These are phyloP conservation scores for Venturia oleaginea DNA, from an alignment of 2,329 filamentous ascomycete genomes.

Conservation along the genomic window DNA sequence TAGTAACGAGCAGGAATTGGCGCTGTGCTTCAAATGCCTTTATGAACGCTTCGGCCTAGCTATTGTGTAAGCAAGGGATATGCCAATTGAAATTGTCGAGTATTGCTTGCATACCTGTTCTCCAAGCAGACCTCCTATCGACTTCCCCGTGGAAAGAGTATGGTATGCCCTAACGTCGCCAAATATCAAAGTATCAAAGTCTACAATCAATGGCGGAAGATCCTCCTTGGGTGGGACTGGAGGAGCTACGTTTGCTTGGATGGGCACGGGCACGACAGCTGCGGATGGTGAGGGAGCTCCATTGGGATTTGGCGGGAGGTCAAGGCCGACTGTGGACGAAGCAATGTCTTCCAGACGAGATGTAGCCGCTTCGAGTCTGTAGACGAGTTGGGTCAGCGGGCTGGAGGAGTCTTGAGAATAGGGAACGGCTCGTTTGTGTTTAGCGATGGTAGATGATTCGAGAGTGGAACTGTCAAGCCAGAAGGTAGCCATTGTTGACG, in stretches of 20 bases:
- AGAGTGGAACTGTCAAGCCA: constrained; percentile 2
- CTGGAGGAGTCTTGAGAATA: constrained; percentile 3
- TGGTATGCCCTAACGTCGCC: constrained; percentile 35
- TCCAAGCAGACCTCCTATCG: constrained; percentile 67
- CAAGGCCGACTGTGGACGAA: constrained; percentile 53
- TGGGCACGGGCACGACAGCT: constrained; percentile 4
- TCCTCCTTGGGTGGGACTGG: constrained; percentile 33
- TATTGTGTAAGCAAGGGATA: neutral
- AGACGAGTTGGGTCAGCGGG: constrained; percentile 39
- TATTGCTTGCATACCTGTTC: constrained; percentile 56
- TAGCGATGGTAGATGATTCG: neutral
- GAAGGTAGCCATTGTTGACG: constrained; percentile 21
- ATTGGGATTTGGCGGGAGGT: constrained; percentile 25
- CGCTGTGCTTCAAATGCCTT: constrained; percentile 75
- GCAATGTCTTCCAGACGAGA: constrained; percentile 95
- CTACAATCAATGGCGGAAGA: constrained; percentile 60
- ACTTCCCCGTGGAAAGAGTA: constrained; percentile 28
- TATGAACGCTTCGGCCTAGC: constrained; percentile 46
- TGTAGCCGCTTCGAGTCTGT: constrained; percentile 91
- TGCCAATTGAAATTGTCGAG: neutral
- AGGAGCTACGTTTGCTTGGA: constrained; percentile 20
- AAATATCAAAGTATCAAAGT: constrained; percentile 74
- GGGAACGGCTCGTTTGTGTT: neutral
- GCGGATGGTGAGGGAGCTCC: constrained; percentile 15
- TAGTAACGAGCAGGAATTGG: constrained; percentile 77